These are phyloP conservation scores for Suillus alpinus DNA, from an alignment of 768 basidiomycete genomes.

Conservation along the genomic window DNA sequence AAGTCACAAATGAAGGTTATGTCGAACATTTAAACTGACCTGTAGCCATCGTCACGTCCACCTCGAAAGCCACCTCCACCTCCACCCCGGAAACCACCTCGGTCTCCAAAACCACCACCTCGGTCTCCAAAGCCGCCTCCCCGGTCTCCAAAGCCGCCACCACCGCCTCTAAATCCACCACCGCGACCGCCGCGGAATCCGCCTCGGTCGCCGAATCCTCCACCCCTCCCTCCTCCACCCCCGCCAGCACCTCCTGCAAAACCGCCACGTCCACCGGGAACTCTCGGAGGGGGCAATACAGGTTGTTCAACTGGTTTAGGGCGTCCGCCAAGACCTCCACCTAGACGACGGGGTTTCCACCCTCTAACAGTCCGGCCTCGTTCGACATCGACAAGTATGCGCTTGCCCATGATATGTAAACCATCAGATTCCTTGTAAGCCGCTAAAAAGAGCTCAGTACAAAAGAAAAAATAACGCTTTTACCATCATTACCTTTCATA, in stretches of 20 bases:
- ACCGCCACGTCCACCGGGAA: constrained; percentile 37
- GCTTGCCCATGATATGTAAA: constrained; percentile 92
- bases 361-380: constrained; percentile 96
- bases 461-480: constrained; percentile 13
- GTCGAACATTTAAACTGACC: constrained; percentile 32
- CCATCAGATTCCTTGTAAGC: constrained; percentile 99
- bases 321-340: constrained; percentile 98
- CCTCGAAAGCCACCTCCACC: constrained; percentile 45
- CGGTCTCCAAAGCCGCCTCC: constrained; percentile 34
- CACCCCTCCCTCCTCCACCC: constrained; percentile 18
- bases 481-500: constrained; percentile 80
- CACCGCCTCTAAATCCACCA: constrained; percentile 34
- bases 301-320: constrained; percentile 71
- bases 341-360: constrained; percentile 95
- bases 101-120: constrained; percentile 33
- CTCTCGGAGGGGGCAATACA: constrained; percentile 27
- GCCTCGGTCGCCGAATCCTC: constrained; percentile 36
- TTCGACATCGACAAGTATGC: constrained; percentile 97
- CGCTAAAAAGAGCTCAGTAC: constrained; percentile 40
- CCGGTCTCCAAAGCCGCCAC: constrained; percentile 32
- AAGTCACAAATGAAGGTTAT: constrained; percentile 15
- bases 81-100: constrained; percentile 40
- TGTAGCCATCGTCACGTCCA: constrained; percentile 46
- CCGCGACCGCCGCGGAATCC: constrained; percentile 37
- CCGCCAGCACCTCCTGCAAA: constrained; percentile 48